Base-by-base conservation (phyloP, 1,284 basidiomycete genomes). In the Puccinia brachypodii region DNA sequence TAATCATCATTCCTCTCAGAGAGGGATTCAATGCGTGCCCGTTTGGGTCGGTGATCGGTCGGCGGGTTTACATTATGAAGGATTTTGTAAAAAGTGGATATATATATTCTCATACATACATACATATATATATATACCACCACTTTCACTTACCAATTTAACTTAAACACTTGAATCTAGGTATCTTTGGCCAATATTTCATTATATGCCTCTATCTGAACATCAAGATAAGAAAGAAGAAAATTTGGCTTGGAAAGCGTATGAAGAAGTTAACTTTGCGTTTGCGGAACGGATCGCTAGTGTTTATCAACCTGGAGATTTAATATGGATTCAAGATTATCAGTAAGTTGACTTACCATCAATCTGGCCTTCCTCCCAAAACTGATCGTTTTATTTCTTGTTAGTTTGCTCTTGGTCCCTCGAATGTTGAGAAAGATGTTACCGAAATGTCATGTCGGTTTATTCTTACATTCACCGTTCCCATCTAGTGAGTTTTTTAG, bases 401-500 rank as follows among this genome's bases (percentile, higher is more conserved):
- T 4, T 66, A 81, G 78, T 86, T 89, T 98, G 38, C 89, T 98
- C 66, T 91, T 98, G 76, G 91, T 94, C 2, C 96, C 96, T 16
- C 91, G 92, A 84, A 89, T 98, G 85, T 89, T 98, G 77, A 91
- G 96, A 69, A 91, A 92, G 85, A 87, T 90, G 28, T 88, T 95
- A 42, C 92, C 92, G 4, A 92, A 93, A 79, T 92, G 91, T 58
- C 84, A 86, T 83, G 90, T 98, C 68, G 96, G 95, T 3, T 90
- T 99, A 81, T 99, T 98, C 87, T 92, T 98, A 56, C 96, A 98
- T 87, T 97, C 96, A 0, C 96, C 96, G 0, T 98, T 98, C 91
- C 96, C 96, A 2, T 94, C 92, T 86, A 95, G 93, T 83, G 96
- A 99, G 86, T 92, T 98, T 83, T 99, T 98, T 89, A 90, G 96